Conservation (phyloP, 148 eudicot genomes). For the Heliosperma pusillum region DNA sequence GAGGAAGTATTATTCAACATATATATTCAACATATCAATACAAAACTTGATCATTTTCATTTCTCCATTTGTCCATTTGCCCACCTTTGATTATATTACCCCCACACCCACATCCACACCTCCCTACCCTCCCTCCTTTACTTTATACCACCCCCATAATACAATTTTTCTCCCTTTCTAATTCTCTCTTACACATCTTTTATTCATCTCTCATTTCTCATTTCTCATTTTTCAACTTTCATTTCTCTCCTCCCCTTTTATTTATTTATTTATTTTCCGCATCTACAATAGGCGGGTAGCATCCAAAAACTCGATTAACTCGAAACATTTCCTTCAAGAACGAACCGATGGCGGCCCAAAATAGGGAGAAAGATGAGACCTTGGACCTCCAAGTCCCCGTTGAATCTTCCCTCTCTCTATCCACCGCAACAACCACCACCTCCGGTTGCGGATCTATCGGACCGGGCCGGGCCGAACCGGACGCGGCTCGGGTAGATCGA, state of each 20-base stretch:
- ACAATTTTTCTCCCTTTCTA: conserved; percentile 6
- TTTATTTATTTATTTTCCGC: background rate
- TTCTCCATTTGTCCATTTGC: conserved; percentile 30
- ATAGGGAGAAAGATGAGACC: conserved; percentile 66
- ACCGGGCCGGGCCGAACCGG: conserved; percentile 2
- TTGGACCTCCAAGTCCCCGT: conserved; percentile 56
- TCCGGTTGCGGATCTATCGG: background rate
- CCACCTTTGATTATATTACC: conserved; percentile 32
- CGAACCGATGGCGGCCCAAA: conserved; percentile 45
- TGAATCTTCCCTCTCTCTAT: background rate
- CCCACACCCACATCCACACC: background rate
- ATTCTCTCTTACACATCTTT: too few relatives aligned
- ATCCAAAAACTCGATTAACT: background rate
- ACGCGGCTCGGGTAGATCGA: conserved; percentile 26
- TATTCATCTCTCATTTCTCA: background rate
- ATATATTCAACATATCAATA: too few relatives aligned
- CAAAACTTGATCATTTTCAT: conserved; percentile 6
- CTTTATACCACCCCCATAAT: background rate
- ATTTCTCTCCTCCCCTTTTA: conserved; percentile 1
- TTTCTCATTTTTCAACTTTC: too few relatives aligned
- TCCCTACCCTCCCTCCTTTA: background rate
- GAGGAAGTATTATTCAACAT: too few relatives aligned
- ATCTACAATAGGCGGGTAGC: background rate
- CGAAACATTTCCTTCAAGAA: background rate
- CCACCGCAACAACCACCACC: conserved; percentile 1